phyloP scores from a whole-genome alignment of 768 basidiomycete species.

The Suillus subluteus region DNA sequence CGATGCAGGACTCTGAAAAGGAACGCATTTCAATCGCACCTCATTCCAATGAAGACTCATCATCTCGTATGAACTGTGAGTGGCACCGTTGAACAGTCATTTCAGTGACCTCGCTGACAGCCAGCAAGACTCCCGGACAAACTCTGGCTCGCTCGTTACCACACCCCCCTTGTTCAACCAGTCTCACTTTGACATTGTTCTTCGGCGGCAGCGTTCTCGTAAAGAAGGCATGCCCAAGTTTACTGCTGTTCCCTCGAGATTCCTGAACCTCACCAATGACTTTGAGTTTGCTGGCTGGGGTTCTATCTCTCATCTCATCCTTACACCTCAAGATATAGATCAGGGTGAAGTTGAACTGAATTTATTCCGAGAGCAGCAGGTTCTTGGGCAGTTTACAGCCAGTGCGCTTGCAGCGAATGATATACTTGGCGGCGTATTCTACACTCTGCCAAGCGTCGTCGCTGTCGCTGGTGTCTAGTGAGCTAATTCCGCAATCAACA shows the following conservation, averaged over 20 bases:
- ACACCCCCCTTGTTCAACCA: constrained; percentile 48
- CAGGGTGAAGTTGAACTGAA: constrained; percentile 37
- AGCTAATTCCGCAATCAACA: constrained; percentile 24
- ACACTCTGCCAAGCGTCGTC: constrained; percentile 68
- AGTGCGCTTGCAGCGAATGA: constrained; percentile 71
- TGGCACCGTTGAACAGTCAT: background rate
- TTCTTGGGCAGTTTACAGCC: constrained; percentile 66
- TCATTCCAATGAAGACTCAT: background rate
- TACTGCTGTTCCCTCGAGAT: constrained; percentile 55
- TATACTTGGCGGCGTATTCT: constrained; percentile 69
- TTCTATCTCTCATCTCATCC: constrained; percentile 47
- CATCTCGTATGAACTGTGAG: background rate
- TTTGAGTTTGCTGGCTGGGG: constrained; percentile 82
- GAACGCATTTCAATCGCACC: background rate
- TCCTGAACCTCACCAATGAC: constrained; percentile 60
- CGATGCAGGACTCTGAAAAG: background rate
- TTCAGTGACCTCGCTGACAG: background rate
- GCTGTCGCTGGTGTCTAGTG: constrained; percentile 66
- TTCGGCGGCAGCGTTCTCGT: constrained; percentile 60
- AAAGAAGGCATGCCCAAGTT: constrained; percentile 46
- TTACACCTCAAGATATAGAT: constrained; percentile 46
- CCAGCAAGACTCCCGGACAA: background rate
- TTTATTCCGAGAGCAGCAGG: constrained; percentile 36
- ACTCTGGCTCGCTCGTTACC: background rate
- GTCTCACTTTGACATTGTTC: constrained; percentile 56